A percentile compares a stretch with the other conserved stretches of the same genome.
Conservation (phyloP, 2,329 filamentous ascomycete species). For the Macroventuria anomochaeta region DNA sequence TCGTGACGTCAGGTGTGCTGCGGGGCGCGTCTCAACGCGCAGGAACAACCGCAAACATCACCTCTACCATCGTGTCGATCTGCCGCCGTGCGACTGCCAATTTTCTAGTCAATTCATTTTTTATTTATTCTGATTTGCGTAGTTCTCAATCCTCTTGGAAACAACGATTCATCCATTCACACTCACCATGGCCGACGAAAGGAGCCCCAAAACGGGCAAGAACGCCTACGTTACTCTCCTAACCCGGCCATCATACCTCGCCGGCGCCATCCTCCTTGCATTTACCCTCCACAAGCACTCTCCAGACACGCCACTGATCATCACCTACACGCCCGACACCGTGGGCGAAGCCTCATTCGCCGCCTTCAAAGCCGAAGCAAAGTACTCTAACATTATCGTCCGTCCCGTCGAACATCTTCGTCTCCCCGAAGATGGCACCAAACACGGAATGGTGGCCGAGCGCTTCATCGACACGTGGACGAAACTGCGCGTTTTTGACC, state of each 20-base stretch:
- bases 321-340: conserved; percentile 55
- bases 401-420: conserved; percentile 52
- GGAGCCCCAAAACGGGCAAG: conserved; percentile 7
- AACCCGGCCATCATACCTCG: conserved; percentile 59
- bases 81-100: background rate
- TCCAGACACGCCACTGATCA: conserved; percentile 57
- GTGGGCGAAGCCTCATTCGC: conserved; percentile 50
- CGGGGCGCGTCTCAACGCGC: conserved; percentile 13
- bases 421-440: conserved; percentile 39
- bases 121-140: no score
- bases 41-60: conserved; percentile 5
- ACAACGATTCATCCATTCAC: background rate
- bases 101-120: background rate
- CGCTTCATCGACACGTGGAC: conserved; percentile 63
- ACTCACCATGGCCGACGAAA: conserved; percentile 18
- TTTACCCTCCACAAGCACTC: conserved; percentile 56
- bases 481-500: conserved; percentile 61
- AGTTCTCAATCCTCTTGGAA: background rate
- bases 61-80: background rate
- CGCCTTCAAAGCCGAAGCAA: conserved; percentile 53
- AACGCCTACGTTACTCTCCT: conserved; percentile 59
- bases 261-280: conserved; percentile 59
- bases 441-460: conserved; percentile 55
- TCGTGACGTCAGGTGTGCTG: conserved; percentile 31
- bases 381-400: conserved; percentile 51